Base-by-base conservation (phyloP, 2,329 filamentous ascomycete species). In the Paecilomyces sp. region DNA sequence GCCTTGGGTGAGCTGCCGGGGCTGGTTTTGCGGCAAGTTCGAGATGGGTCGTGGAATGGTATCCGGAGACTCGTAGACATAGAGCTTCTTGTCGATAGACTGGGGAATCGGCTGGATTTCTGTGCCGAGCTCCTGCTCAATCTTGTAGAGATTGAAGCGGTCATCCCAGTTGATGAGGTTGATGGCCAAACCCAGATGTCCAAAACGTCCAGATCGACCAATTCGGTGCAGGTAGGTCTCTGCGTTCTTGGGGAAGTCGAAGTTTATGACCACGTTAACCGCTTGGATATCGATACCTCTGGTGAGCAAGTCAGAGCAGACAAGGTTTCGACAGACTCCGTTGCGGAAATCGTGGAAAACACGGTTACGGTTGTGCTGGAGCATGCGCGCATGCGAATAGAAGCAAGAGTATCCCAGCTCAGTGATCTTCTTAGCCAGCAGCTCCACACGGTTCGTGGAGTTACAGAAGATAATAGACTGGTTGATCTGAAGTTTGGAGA, bases 381-480 rank as follows among this genome's bases (percentile, higher is more conserved):
- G 86, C 94, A 99, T 99, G 72, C 92, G 92, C 57, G 94, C 94
- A 76, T 99, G 94, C 67, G 93, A 97, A 80, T 99, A 99, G 80
- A 97, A 99, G 80, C 94, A 99, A 1, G 94, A 99, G 79, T 99
- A 99, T 65, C 94, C 94, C 65, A 99, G 86, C 76, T 99, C 95
- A 55, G 95, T 99, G 71, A 99, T 99, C 78, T 99, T 99, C 83
- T 99, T 99, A 56, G 94, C 94, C 28, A 99, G 85, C 57, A 99
- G 83, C 78, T 99, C 94, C 62, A 99, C 94, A 65, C 94, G 91
- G 76, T 97, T 97, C 58, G 94, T 99, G 50, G 94, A 99, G 79
- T 99, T 99, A 80, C 94, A 99, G 81, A 99, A 99, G 74, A 99
- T 99, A 80, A 99, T 99, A 63, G 95, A 99, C 81, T 99, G 94